These are phyloP conservation scores for Thermochaetoides thermophila DNA, from an alignment of 495 filamentous ascomycete genomes.

Conservation along the genomic window DNA sequence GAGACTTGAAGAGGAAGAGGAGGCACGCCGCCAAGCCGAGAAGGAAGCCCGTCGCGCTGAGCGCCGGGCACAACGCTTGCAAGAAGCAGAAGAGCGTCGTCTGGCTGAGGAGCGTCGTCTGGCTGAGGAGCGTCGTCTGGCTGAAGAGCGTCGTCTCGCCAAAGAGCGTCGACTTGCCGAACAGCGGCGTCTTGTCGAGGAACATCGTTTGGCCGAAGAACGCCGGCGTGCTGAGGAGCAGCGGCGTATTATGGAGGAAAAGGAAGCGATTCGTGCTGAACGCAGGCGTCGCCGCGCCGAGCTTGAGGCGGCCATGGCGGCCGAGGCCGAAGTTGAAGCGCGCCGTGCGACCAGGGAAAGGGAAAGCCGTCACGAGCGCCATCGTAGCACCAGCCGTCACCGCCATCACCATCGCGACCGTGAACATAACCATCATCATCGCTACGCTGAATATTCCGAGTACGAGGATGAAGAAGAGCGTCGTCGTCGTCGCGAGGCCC, in stretches of 20 bases:
- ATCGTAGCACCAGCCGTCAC: conserved; percentile 11
- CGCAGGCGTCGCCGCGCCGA: conserved; percentile 28
- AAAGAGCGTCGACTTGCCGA: too few species aligned
- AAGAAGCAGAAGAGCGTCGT: conserved; percentile 28
- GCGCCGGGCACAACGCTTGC: conserved; percentile 29
- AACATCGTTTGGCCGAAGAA: too few species aligned
- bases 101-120: conserved; percentile 25
- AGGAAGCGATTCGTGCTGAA: conserved; percentile 30
- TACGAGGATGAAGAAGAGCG: conserved; percentile 29
- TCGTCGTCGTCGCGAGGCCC: conserved; percentile 32
- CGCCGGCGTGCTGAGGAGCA: too few species aligned
- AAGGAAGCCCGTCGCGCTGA: conserved; percentile 38
- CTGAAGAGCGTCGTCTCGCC: conserved; percentile 24
- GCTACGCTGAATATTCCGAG: conserved; percentile 2
- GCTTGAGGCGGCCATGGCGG: conserved; percentile 26
- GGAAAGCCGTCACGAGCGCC: conserved; percentile 18
- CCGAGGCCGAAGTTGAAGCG: conserved; percentile 32
- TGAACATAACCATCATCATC: too few species aligned
- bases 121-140: conserved; percentile 23
- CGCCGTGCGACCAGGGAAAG: conserved; percentile 28
- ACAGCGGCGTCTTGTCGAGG: too few species aligned
- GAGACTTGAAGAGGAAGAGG: conserved; percentile 29
- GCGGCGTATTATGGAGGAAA: too few species aligned
- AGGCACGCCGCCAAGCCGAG: conserved; percentile 33
- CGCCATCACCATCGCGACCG: too few species aligned